Conservation (phyloP, 1,284 basidiomycete genomes). For the Wolfiporia cocos region DNA sequence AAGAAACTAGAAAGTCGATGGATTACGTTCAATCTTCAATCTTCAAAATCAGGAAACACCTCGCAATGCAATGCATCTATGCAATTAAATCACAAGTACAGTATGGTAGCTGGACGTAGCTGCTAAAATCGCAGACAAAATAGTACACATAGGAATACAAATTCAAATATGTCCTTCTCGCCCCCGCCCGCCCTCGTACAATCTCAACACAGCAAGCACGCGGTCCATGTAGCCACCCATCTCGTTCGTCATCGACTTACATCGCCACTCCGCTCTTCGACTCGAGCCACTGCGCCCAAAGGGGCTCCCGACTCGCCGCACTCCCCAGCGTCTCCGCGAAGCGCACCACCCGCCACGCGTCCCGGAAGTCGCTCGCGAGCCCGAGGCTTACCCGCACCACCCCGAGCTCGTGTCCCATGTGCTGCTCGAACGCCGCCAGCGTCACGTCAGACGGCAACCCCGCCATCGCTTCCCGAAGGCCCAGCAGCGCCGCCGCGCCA, state of each 20-base stretch:
- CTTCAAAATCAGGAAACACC: too few species aligned
- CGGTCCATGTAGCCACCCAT: neutral
- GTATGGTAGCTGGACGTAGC: too few species aligned
- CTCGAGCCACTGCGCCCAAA: slow-evolving; percentile 28
- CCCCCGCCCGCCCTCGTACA: neutral
- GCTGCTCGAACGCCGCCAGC: slow-evolving; percentile 52
- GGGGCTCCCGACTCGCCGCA: slow-evolving; percentile 31
- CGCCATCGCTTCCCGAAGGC: slow-evolving; percentile 64
- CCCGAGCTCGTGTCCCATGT: slow-evolving; percentile 62
- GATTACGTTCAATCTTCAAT: too few species aligned
- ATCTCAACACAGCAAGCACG: too few species aligned
- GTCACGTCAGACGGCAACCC: slow-evolving; percentile 52
- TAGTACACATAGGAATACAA: slow-evolving; percentile 10
- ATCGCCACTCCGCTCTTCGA: slow-evolving; percentile 15
- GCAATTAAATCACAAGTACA: too few species aligned
- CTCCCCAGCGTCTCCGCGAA: slow-evolving; percentile 47
- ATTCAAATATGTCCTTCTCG: slow-evolving; percentile 2
- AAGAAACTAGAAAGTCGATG: too few species aligned
- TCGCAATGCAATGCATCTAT: too few species aligned
- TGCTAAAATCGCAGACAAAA: too few species aligned
- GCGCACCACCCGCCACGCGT: slow-evolving; percentile 62
- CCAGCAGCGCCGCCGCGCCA: slow-evolving; percentile 64
- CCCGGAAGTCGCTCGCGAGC: slow-evolving; percentile 67
- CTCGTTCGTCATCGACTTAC: slow-evolving; percentile 7
- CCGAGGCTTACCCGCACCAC: slow-evolving; percentile 74